Evolutionary conservation across 2,329 filamentous ascomycete species (phyloP).

Genomic region (Ceratocystis cacaofunesta): DNA sequence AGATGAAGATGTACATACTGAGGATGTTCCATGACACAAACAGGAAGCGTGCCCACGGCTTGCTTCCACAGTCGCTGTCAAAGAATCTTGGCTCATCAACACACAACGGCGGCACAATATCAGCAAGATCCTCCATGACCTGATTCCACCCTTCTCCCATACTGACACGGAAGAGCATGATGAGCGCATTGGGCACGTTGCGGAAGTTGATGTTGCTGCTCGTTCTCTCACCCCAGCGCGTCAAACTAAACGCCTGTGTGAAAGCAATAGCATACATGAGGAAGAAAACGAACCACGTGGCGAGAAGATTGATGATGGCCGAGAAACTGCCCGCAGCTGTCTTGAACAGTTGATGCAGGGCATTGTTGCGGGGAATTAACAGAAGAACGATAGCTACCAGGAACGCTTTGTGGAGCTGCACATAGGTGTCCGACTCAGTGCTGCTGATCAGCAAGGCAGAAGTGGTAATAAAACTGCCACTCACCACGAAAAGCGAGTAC

Average conservation of each 20-base stretch:
- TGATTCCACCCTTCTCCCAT: conserved; percentile 93
- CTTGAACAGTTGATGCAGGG: conserved; percentile 95
- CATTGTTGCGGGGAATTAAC: conserved; percentile 90
- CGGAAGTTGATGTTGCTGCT: conserved; percentile 78
- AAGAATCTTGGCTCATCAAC: conserved; percentile 60
- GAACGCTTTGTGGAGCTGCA: conserved; percentile 84
- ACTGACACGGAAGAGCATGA: conserved; percentile 84
- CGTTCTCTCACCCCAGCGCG: conserved; percentile 63
- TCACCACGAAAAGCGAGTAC: conserved; percentile 67
- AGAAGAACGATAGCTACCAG: conserved; percentile 79
- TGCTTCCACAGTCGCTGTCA: conserved; percentile 82
- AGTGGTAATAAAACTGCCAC: conserved; percentile 62
- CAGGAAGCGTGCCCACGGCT: conserved; percentile 69
- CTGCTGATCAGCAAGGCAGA: conserved; percentile 59
- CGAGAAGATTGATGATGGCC: conserved; percentile 77
- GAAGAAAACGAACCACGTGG: conserved; percentile 95
- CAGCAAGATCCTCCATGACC: conserved; percentile 90
- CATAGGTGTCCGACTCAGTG: conserved; percentile 45
- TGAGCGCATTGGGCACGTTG: conserved; percentile 82
- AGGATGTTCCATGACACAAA: conserved; percentile 98
- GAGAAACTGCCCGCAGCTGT: conserved; percentile 88
- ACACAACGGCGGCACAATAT: conserved; percentile 65
- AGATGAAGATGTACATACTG: conserved; percentile 99
- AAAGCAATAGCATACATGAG: conserved; percentile 91
- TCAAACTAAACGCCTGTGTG: conserved; percentile 90